Evolutionary conservation across 177 flowering plant species (phyloP).

Genomic region (Vitis hybrid): DNA sequence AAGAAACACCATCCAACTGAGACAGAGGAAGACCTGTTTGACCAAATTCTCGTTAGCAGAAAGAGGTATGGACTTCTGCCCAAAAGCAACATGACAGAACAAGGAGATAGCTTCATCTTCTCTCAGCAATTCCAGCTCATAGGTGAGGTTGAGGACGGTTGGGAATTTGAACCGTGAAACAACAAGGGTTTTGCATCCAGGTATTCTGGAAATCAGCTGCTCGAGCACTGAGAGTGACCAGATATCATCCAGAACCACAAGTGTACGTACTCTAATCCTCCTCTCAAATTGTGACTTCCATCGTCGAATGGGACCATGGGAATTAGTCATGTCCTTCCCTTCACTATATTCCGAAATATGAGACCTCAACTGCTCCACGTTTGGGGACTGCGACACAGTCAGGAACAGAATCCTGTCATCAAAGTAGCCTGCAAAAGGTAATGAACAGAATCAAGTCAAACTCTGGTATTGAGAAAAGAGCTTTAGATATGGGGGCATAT

Average conservation of each 20-base stretch:
- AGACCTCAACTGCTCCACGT: conserved; percentile 51
- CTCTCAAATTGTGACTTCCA: conserved; percentile 30
- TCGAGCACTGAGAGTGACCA: conserved; percentile 57
- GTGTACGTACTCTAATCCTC: conserved; percentile 17
- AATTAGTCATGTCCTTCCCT: conserved; percentile 21
- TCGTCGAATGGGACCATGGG: conserved; percentile 26
- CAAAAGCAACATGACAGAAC: conserved; percentile 70
- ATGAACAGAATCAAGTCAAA: conserved; percentile 2
- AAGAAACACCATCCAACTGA: not conserved
- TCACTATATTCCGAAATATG: conserved; percentile 41
- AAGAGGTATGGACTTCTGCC: conserved; percentile 45
- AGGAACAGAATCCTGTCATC: conserved; percentile 54
- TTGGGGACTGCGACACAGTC: conserved; percentile 80
- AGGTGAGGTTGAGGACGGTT: conserved; percentile 29
- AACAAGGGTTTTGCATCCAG: conserved; percentile 34
- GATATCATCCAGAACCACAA: conserved; percentile 76
- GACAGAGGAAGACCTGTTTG: conserved; percentile 48
- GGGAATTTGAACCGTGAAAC: conserved; percentile 30
- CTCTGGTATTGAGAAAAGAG: too few relatives aligned
- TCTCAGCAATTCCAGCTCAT: conserved; percentile 56
- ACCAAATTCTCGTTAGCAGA: conserved; percentile 47
- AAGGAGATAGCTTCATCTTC: conserved; percentile 62
- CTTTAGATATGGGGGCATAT: too few relatives aligned
- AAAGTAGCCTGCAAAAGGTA: conserved; percentile 47
- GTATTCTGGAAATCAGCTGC: conserved; percentile 30